Evolutionary conservation across 768 basidiomycete genomes (phyloP).

Genomic region (Nidularia pulvinata): DNA sequence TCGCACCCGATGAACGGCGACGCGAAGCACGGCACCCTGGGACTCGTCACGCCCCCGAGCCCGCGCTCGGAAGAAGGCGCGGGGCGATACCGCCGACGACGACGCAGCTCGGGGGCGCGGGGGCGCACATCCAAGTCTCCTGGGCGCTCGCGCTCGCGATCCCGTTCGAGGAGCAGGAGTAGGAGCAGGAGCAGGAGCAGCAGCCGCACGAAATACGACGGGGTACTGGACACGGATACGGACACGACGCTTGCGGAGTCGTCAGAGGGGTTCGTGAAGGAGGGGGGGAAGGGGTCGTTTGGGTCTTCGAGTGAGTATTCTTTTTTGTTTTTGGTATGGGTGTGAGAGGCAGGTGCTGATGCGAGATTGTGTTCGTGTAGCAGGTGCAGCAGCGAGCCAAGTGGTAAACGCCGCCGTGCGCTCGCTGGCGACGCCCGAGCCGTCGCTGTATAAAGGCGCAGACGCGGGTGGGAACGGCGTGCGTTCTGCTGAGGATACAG

Average conservation of each 20-base stretch:
- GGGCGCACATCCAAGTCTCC: constrained; percentile 28
- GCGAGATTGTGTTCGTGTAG: too few relatives aligned
- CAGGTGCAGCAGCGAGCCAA: too few relatives aligned
- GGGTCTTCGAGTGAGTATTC: too few relatives aligned
- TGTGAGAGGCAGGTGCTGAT: too few relatives aligned
- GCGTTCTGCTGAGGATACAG: neutral
- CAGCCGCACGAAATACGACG: neutral
- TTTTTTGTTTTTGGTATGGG: too few relatives aligned
- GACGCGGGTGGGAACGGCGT: neutral
- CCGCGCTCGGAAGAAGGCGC: constrained; percentile 70
- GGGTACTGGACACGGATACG: constrained; percentile 13
- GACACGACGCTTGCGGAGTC: constrained; percentile 21
- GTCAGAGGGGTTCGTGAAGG: constrained; percentile 17
- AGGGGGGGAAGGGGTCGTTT: constrained; percentile 1
- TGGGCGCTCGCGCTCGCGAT: constrained; percentile 18
- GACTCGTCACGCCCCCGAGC: constrained; percentile 76
- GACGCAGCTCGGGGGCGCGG: constrained; percentile 27
- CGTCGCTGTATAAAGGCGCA: constrained; percentile 1
- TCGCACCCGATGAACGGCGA: constrained; percentile 32
- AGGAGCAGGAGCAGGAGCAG: constrained; percentile 10
- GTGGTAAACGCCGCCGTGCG: neutral
- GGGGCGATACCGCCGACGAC: constrained; percentile 38
- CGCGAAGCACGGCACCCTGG: constrained; percentile 32
- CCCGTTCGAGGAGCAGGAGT: constrained; percentile 14
- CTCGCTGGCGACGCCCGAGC: constrained; percentile 21